Evolutionary conservation across 106 monocot species (phyloP).

Genomic region (Allium fistulosum): DNA sequence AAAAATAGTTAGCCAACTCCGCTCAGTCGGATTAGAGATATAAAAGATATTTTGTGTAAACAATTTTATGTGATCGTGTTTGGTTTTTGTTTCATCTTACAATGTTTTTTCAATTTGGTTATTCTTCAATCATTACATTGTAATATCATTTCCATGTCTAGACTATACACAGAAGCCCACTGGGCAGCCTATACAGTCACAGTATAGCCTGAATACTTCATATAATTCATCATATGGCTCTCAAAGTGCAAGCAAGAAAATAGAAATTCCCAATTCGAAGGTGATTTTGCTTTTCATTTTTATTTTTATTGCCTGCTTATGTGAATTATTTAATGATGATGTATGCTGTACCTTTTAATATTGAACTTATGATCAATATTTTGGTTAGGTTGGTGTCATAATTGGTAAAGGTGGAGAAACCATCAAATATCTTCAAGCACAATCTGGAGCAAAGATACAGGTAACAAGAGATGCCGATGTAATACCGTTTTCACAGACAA

Average conservation of each 20-base stretch:
- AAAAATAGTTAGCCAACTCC: no score
- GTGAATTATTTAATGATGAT: not conserved
- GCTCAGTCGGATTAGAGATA: no score
- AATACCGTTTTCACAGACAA: slow-evolving; percentile 46
- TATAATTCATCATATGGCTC: slow-evolving; percentile 14
- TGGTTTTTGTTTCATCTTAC: no score
- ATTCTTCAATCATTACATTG: no score
- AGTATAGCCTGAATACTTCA: slow-evolving; percentile 2
- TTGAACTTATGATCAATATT: not conserved
- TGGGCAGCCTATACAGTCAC: slow-evolving; percentile 17
- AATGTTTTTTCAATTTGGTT: no score
- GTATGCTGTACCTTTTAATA: not conserved
- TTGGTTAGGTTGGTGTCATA: slow-evolving; percentile 69
- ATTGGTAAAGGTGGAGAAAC: slow-evolving; percentile 82
- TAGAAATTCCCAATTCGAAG: slow-evolving; percentile 53
- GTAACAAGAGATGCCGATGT: slow-evolving; percentile 64
- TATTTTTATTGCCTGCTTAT: not conserved
- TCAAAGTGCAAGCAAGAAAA: slow-evolving; percentile 33
- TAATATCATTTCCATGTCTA: not conserved
- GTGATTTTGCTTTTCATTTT: slow-evolving; percentile 9
- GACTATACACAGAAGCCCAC: slow-evolving; percentile 34
- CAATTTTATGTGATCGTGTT: no score
- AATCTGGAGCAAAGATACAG: slow-evolving; percentile 79
- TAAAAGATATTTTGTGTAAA: no score
- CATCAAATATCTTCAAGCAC: slow-evolving; percentile 63